These are phyloP conservation scores for Lichtheimia corymbifera DNA, from an alignment of 371 early-diverging fungal species.

Conservation along the genomic window DNA sequence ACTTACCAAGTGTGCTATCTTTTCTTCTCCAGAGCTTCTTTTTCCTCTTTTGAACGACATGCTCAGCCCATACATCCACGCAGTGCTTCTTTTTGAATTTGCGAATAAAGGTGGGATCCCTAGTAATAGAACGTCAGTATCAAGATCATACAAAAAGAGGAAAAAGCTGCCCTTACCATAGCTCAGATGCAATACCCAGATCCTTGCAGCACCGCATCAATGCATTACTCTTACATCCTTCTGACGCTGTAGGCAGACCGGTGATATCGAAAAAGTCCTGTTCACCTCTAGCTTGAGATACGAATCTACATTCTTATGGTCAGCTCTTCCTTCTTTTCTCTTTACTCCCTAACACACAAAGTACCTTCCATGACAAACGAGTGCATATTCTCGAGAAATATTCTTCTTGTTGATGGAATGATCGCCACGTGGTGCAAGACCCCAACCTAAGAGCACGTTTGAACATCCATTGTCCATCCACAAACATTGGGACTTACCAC, in stretches of 20 bases:
- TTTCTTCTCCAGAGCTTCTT: slow-evolving; percentile 85
- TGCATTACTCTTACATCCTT: slow-evolving; percentile 94
- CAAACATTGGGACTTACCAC: slow-evolving; percentile 64
- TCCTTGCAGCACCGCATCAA: slow-evolving; percentile 98
- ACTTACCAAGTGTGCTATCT: slow-evolving; percentile 59
- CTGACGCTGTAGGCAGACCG: slow-evolving; percentile 84
- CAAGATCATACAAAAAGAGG: slow-evolving; percentile 1
- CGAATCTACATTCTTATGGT: slow-evolving; percentile 40
- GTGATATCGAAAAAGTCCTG: slow-evolving; percentile 83
- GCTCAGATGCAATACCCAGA: slow-evolving; percentile 89
- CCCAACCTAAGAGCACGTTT: slow-evolving; percentile 60
- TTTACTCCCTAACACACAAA: not conserved
- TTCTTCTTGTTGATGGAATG: slow-evolving; percentile 78
- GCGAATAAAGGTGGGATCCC: slow-evolving; percentile 88
- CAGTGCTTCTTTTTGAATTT: slow-evolving; percentile 82
- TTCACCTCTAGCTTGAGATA: slow-evolving; percentile 95
- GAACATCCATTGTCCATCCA: slow-evolving; percentile 55
- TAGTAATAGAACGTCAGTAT: slow-evolving; percentile 14
- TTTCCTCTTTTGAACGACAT: slow-evolving; percentile 69
- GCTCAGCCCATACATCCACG: slow-evolving; percentile 76
- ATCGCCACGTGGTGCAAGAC: slow-evolving; percentile 90
- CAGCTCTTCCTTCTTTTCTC: not conserved
- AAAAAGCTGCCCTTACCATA: slow-evolving; percentile 63
- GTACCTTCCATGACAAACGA: slow-evolving; percentile 83
- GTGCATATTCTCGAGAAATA: slow-evolving; percentile 91